These are phyloP conservation scores for Apiospora pterosperma DNA, from an alignment of 2,329 filamentous ascomycete genomes.

Conservation along the genomic window DNA sequence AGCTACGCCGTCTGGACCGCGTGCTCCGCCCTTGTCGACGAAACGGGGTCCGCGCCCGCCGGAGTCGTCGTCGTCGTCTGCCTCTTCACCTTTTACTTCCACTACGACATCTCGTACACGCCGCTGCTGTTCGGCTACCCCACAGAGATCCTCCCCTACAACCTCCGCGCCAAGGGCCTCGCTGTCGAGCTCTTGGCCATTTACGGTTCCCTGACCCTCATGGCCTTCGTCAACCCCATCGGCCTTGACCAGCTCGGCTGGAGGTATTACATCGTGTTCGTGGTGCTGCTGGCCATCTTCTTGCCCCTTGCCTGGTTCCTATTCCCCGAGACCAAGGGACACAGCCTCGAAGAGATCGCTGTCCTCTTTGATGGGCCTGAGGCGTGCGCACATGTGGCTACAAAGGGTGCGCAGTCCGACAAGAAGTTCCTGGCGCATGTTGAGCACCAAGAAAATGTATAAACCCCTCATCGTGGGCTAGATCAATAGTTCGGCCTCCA, in stretches of 20 bases:
- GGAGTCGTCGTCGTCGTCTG: slow-evolving; percentile 25
- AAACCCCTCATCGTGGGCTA: neutral
- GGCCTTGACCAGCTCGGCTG: slow-evolving; percentile 33
- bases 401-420: neutral
- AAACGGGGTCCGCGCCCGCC: slow-evolving; percentile 9
- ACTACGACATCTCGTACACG: slow-evolving; percentile 29
- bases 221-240: slow-evolving; percentile 34
- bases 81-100: slow-evolving; percentile 30
- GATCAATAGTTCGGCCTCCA: too few relatives aligned
- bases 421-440: neutral
- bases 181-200: slow-evolving; percentile 21
- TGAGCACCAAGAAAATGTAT: neutral
- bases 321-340: slow-evolving; percentile 27
- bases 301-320: slow-evolving; percentile 32
- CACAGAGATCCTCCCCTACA: slow-evolving; percentile 24
- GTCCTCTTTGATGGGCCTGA: slow-evolving; percentile 18
- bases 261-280: slow-evolving; percentile 39
- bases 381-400: neutral
- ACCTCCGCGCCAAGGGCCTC: slow-evolving; percentile 20
- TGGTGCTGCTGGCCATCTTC: slow-evolving; percentile 24
- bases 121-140: slow-evolving; percentile 27
- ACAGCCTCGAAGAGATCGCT: slow-evolving; percentile 25
- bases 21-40: slow-evolving; percentile 10
- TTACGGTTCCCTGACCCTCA: slow-evolving; percentile 23
- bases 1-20: slow-evolving; percentile 10